Evolutionary conservation across 768 basidiomycete species (phyloP).

Genomic region (Boletus reticuloceps): DNA sequence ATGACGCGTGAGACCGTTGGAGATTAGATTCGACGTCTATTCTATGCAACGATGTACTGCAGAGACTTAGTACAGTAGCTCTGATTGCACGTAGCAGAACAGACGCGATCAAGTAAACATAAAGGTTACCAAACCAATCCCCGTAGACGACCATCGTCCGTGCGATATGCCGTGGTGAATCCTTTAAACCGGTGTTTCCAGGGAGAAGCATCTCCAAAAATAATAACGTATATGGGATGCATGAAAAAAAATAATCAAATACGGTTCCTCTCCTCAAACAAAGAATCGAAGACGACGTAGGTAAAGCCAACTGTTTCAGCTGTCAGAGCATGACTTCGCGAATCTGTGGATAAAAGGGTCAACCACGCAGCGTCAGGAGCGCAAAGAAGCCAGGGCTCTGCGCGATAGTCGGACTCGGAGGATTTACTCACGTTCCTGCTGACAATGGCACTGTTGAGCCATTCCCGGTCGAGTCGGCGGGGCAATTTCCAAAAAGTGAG

Average conservation of each 20-base stretch:
- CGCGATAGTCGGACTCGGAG: background rate
- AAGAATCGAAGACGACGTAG: background rate
- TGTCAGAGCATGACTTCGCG: conserved; percentile 50
- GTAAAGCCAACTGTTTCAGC: background rate
- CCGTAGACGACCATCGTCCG: background rate
- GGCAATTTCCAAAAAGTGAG: conserved; percentile 9
- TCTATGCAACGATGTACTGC: too few relatives aligned
- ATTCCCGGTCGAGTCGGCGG: background rate
- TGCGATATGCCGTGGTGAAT: conserved; percentile 1
- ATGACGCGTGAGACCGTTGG: too few relatives aligned
- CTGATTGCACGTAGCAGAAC: too few relatives aligned
- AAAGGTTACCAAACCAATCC: too few relatives aligned
- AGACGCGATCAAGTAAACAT: too few relatives aligned
- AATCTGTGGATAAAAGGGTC: conserved; percentile 35
- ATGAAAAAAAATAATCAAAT: background rate
- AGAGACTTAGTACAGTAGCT: too few relatives aligned
- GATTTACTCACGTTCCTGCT: conserved; percentile 63
- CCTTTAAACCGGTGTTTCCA: background rate
- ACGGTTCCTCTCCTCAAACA: background rate
- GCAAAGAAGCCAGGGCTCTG: background rate
- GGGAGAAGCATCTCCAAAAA: background rate
- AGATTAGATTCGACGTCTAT: too few relatives aligned
- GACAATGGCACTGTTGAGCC: conserved; percentile 52
- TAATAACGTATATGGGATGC: background rate
- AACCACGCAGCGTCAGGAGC: too few relatives aligned